Conservation (phyloP, 805 yeast species). For the Tetrapisispora fleetii region DNA sequence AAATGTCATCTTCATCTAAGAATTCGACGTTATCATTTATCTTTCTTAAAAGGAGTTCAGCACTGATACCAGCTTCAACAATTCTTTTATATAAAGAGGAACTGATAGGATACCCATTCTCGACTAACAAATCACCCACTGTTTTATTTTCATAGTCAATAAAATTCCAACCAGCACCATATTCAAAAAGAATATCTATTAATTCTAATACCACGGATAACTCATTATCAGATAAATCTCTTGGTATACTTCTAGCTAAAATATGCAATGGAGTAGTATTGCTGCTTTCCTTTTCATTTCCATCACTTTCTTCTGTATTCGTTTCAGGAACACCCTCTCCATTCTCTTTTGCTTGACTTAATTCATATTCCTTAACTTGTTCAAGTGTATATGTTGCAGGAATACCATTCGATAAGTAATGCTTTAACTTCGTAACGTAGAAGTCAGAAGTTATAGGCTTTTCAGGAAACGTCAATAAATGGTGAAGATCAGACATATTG, state of each 20-base stretch:
- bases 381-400: conserved; percentile 79
- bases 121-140: conserved; percentile 71
- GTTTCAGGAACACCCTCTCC: conserved; percentile 8
- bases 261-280: conserved; percentile 78
- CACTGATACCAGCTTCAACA: conserved; percentile 83
- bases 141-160: conserved; percentile 63
- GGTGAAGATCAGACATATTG: conserved; percentile 63
- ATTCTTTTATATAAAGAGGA: conserved; percentile 38
- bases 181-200: conserved; percentile 60
- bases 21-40: conserved; percentile 55
- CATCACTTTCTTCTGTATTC: conserved; percentile 28
- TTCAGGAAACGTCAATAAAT: conserved; percentile 40
- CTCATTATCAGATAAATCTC: conserved; percentile 30
- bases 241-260: conserved; percentile 44
- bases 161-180: conserved; percentile 90
- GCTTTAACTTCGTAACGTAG: conserved; percentile 38
- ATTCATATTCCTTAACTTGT: conserved; percentile 53
- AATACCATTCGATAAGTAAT: conserved; percentile 49
- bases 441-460: conserved; percentile 42
- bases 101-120: conserved; percentile 35
- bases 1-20: conserved; percentile 34
- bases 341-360: conserved; percentile 21
- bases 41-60: conserved; percentile 71
- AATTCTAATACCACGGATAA: conserved; percentile 39
- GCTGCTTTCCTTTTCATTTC: conserved; percentile 30